These are phyloP conservation scores for Hirschfeldia incana DNA, from an alignment of 345 rosid species.

Conservation along the genomic window DNA sequence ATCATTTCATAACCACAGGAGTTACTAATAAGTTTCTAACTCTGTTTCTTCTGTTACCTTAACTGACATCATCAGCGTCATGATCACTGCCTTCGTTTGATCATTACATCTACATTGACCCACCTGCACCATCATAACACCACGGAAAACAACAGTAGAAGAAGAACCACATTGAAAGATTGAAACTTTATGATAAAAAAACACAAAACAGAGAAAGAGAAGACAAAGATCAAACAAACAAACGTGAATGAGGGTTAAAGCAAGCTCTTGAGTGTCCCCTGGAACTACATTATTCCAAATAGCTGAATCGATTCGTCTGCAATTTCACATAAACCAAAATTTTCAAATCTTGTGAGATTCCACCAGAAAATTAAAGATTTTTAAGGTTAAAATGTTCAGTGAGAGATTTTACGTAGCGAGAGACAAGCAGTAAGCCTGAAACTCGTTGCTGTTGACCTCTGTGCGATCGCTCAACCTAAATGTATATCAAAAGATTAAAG, in stretches of 20 bases:
- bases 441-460: slow-evolving; percentile 5
- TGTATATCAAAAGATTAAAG: neutral
- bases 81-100: slow-evolving; percentile 48
- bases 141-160: neutral
- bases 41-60: slow-evolving; percentile 53
- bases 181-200: neutral
- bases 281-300: slow-evolving; percentile 66
- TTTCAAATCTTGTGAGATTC: neutral
- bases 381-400: neutral
- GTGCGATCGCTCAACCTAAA: slow-evolving; percentile 10
- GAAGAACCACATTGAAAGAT: neutral
- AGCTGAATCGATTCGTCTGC: slow-evolving; percentile 76
- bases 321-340: slow-evolving; percentile 15
- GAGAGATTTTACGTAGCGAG: slow-evolving; percentile 56
- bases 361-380: neutral
- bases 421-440: slow-evolving; percentile 43
- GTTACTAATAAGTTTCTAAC: slow-evolving; percentile 9
- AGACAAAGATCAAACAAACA: slow-evolving; percentile 2
- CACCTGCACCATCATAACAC: slow-evolving; percentile 45
- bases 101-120: slow-evolving; percentile 46
- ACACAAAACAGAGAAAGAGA: neutral
- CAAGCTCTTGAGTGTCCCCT: slow-evolving; percentile 44
- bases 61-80: slow-evolving; percentile 82
- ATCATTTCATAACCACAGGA: slow-evolving; percentile 1
- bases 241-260: slow-evolving; percentile 54